Base-by-base conservation (phyloP, 1,284 basidiomycete species). In the Puccinia hordei region DNA sequence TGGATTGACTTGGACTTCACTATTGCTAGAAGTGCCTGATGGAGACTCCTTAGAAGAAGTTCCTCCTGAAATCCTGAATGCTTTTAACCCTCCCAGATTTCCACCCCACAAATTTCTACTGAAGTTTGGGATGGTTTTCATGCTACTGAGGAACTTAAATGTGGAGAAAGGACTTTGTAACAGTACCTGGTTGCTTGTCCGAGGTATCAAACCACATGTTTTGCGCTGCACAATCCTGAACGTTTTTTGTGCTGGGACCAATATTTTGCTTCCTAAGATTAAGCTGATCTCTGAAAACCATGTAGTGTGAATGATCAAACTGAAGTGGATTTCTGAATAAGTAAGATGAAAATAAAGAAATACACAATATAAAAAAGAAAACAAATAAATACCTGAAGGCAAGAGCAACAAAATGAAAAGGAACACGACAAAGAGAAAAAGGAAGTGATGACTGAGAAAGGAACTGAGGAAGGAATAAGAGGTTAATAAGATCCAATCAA, bases 141-240 rank as follows among this genome's bases (percentile, higher is more conserved):
- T 78, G 0, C 46, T 27, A 9, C 33, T 78, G 1, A 9, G 65
- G 5, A 78, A 78, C 15, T 53, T 78, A 1, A 57, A 69, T 68
- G 3, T 68, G 2, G 46, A n/a, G 1, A 51, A 30, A 4, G 74
- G 74, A 0, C 30, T 77, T 2, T 30, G 38, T 2, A 77, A 77
- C 33, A 63, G 74, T 0, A 77, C 63, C 4, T 24, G 63, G 6
- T 27, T 77, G 8, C 35, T 77, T 24, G 19, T 77, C 35, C 33
- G 12, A 8, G 49, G 51, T 1, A 49, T 77, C 0, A 15, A 55
- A 17, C 24, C 35, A 8, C 17, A 55, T 12, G 30, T 78, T 1
- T 38, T 78, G 15, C 53, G 15, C 0, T 69, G 63, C 35, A 19
- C 5, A 0, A 41, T 78, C 0, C 24, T 78, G 33, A 68, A 49